phyloP scores from a whole-genome alignment of 176 grass and related monocot genomes.

The Cenchrus americanus region DNA sequence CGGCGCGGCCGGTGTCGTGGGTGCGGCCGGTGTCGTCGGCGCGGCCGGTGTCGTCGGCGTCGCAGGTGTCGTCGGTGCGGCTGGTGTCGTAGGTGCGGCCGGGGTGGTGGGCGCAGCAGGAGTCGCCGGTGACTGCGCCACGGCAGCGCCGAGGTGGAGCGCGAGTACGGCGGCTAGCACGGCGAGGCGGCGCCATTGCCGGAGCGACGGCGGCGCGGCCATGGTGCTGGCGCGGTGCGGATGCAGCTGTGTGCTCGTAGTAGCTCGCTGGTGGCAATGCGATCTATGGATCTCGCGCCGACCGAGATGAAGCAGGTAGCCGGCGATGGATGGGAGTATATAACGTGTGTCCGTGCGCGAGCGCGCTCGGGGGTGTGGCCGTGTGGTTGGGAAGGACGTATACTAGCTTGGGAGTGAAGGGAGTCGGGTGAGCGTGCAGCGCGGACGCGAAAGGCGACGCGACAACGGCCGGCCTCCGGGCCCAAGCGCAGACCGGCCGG shows the following conservation, averaged over 20 bases:
- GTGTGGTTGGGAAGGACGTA: background rate
- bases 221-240: background rate
- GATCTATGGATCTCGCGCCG: background rate
- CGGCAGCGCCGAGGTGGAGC: background rate
- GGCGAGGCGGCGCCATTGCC: conserved; percentile 9
- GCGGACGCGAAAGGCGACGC: conserved; percentile 54
- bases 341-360: background rate
- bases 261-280: background rate
- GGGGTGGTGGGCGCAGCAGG: background rate
- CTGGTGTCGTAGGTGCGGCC: background rate
- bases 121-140: conserved; percentile 33
- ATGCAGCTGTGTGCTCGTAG: background rate
- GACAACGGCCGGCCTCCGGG: conserved; percentile 37
- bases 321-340: background rate
- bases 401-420: conserved; percentile 57
- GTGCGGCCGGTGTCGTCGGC: background rate
- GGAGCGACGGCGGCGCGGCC: conserved; percentile 22
- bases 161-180: conserved; percentile 20
- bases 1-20: background rate
- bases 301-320: background rate
- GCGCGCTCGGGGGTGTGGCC: background rate
- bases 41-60: background rate
- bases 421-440: conserved; percentile 52
- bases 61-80: background rate
- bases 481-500: background rate